Evolutionary conservation across 75 land plant species (phyloP).

Genomic region (Chamaecyparis obtusa): DNA sequence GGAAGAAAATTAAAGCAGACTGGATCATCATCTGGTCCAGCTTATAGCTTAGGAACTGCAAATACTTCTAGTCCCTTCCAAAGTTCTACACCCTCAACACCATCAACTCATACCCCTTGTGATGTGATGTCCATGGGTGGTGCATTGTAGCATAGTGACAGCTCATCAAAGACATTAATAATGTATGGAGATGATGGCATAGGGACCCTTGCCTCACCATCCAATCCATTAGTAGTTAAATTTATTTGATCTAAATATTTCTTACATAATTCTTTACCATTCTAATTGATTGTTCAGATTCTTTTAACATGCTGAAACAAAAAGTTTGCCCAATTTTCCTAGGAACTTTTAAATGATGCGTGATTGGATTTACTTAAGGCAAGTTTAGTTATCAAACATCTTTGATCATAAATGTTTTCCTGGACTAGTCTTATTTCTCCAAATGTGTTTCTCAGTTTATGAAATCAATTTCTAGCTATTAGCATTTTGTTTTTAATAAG

Average conservation of each 20-base stretch:
- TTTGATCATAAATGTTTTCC: not conserved
- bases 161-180: constrained; percentile 77
- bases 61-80: constrained; percentile 86
- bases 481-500: constrained; percentile 29
- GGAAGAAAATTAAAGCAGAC: constrained; percentile 84
- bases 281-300: constrained; percentile 1
- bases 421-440: not conserved
- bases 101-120: constrained; percentile 96
- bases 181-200: constrained; percentile 85
- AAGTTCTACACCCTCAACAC: constrained; percentile 94
- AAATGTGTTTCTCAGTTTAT: too few relatives aligned
- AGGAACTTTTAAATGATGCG: not conserved
- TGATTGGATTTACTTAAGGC: not conserved
- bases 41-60: constrained; percentile 96
- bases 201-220: constrained; percentile 80
- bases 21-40: constrained; percentile 92
- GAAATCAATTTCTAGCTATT: constrained; percentile 13
- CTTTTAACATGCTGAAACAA: not conserved
- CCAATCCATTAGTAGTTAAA: constrained; percentile 80
- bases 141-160: constrained; percentile 67
- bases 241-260: not conserved
- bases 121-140: constrained; percentile 91
- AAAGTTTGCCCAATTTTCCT: not conserved
- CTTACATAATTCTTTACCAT: not conserved
- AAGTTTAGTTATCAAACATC: not conserved